Evolutionary conservation across 495 filamentous ascomycete genomes (phyloP).

Genomic region (Talaromyces proteolyticus): DNA sequence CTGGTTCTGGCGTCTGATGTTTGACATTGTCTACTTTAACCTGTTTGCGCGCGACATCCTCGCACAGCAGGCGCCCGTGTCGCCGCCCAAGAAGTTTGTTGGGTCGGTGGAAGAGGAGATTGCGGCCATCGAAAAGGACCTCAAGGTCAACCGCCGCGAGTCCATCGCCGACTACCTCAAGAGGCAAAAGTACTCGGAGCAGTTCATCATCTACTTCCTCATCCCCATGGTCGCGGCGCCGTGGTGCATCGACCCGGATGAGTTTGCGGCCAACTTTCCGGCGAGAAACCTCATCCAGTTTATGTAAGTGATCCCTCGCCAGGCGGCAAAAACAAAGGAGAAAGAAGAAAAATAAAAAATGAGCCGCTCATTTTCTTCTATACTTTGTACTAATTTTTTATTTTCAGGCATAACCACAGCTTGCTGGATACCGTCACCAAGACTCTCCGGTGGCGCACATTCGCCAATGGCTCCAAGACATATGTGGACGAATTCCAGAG

Average conservation of each 20-base stretch:
- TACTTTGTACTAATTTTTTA: no score
- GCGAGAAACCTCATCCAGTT: background rate
- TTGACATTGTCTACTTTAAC: background rate
- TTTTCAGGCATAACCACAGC: background rate
- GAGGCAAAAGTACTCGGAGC: background rate
- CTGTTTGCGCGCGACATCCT: background rate
- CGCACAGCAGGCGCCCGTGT: background rate
- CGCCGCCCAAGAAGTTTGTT: background rate
- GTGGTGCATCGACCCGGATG: background rate
- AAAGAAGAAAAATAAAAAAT: no score
- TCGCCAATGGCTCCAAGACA: background rate
- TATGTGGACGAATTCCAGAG: background rate
- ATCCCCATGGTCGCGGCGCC: background rate
- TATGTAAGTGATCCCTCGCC: background rate
- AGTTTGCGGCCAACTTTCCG: background rate
- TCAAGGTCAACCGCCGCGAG: background rate
- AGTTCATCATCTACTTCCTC: background rate
- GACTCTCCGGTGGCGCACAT: background rate
- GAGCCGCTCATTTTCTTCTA: no score
- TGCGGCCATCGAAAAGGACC: background rate
- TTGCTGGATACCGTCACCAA: background rate
- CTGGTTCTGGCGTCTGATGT: background rate
- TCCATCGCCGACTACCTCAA: background rate
- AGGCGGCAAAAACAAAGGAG: no score
- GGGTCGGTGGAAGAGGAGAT: no score